Evolutionary conservation across 2,329 filamentous ascomycete species (phyloP).

Genomic region (Fusarium floridanum): DNA sequence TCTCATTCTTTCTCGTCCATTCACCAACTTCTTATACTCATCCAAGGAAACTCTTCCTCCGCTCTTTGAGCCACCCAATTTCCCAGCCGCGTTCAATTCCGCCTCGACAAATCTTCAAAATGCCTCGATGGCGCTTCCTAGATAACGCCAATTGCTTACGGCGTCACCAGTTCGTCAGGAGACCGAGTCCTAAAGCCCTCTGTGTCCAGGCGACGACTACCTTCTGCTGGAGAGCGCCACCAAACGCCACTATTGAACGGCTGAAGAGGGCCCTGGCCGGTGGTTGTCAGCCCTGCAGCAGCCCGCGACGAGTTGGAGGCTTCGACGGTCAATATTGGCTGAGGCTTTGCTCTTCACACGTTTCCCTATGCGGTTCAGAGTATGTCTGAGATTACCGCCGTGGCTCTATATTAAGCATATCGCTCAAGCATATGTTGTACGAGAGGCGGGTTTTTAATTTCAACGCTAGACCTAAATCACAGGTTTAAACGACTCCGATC

Average conservation of each 20-base stretch:
- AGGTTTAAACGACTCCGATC: background rate
- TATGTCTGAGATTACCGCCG: background rate
- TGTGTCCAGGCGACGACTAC: background rate
- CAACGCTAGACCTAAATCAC: background rate
- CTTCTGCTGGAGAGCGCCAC: background rate
- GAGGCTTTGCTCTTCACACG: background rate
- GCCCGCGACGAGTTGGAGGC: background rate
- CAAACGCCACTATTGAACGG: constrained; percentile 3
- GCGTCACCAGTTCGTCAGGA: background rate
- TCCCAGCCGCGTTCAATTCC: background rate
- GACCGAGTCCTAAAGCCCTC: background rate
- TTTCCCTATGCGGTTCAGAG: background rate
- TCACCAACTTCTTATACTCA: constrained; percentile 11
- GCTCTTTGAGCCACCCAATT: background rate
- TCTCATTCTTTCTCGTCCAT: background rate
- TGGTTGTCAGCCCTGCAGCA: background rate
- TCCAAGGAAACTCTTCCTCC: background rate
- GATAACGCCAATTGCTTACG: constrained; percentile 6
- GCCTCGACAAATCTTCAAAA: background rate
- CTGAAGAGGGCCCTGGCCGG: background rate
- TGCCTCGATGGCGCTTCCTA: background rate
- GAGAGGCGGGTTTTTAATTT: background rate
- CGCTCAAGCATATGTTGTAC: background rate
- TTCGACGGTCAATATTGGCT: background rate
- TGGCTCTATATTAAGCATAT: constrained; percentile 10